Evolutionary conservation across 2,329 filamentous ascomycete species (phyloP).

Genomic region (Colletotrichum lupini): DNA sequence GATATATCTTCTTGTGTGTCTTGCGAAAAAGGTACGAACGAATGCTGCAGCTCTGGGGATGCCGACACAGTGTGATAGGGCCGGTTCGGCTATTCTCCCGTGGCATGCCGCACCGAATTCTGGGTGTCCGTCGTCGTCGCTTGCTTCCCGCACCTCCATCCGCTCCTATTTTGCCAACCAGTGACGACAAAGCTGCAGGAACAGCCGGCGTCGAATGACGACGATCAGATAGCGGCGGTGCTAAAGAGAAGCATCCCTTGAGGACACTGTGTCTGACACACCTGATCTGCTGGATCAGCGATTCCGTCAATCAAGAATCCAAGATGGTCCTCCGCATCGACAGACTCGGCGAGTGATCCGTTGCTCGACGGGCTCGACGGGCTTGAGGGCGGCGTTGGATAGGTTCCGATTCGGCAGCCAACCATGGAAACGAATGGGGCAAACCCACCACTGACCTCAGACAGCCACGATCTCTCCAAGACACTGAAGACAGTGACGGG

Average conservation of each 20-base stretch:
- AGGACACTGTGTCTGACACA: constrained; percentile 21
- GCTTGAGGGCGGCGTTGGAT: neutral
- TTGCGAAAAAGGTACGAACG: neutral
- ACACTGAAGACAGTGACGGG: neutral
- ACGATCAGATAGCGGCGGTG: neutral
- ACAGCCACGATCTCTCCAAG: neutral
- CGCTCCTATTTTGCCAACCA: constrained; percentile 12
- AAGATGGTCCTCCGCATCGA: neutral
- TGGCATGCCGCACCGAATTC: neutral
- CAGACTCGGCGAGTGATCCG: constrained; percentile 20
- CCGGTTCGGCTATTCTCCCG: neutral
- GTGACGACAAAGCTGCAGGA: constrained; percentile 32
- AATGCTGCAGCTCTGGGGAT: neutral
- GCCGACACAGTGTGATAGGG: constrained; percentile 21
- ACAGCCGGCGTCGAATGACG: constrained; percentile 10
- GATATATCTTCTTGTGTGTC: neutral
- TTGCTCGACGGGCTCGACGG: constrained; percentile 5
- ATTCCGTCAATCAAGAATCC: constrained; percentile 6
- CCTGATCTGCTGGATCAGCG: constrained; percentile 22
- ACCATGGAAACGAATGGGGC: constrained; percentile 1
- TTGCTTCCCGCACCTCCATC: neutral
- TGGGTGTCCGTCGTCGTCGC: neutral
- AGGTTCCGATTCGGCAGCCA: constrained; percentile 16
- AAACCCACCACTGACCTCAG: neutral
- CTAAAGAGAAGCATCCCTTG: neutral